Conservation (phyloP, 2,329 filamentous ascomycete species). For the Cladosporium austrohemisphaericum region DNA sequence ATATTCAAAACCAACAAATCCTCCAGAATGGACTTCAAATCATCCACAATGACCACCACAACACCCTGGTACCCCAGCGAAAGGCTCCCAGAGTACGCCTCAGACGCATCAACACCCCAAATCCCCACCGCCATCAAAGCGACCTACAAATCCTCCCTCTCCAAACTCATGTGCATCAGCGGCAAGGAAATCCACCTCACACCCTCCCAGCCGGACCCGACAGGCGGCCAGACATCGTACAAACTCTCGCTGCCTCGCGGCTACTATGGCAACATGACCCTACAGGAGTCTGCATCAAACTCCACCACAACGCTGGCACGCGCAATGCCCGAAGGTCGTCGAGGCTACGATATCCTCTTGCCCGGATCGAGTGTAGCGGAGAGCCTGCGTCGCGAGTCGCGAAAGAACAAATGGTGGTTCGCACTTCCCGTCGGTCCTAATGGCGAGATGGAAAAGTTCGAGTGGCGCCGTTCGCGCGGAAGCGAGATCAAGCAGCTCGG, state of each 20-base stretch:
- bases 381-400: neutral
- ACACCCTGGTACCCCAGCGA: neutral
- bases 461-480: constrained; percentile 21
- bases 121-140: neutral
- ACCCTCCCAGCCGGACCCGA: neutral
- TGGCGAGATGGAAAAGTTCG: constrained; percentile 16
- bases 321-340: constrained; percentile 5
- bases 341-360: constrained; percentile 1
- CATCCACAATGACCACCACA: neutral
- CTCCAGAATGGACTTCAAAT: neutral
- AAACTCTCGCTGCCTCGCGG: constrained; percentile 1
- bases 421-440: neutral
- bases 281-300: neutral
- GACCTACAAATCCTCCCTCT: constrained; percentile 1
- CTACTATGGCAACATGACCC: constrained; percentile 4
- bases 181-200: neutral
- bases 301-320: constrained; percentile 2
- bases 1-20: neutral
- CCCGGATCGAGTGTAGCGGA: neutral
- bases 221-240: neutral
- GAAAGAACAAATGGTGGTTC: neutral
- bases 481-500: constrained; percentile 19
- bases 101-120: neutral
- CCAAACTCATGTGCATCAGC: constrained; percentile 7
- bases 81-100: neutral